Evolutionary conservation across 1,284 basidiomycete genomes (phyloP), one percentile per base, ranked within the genome.

Genomic region (Ustilago trichophora): DNA sequence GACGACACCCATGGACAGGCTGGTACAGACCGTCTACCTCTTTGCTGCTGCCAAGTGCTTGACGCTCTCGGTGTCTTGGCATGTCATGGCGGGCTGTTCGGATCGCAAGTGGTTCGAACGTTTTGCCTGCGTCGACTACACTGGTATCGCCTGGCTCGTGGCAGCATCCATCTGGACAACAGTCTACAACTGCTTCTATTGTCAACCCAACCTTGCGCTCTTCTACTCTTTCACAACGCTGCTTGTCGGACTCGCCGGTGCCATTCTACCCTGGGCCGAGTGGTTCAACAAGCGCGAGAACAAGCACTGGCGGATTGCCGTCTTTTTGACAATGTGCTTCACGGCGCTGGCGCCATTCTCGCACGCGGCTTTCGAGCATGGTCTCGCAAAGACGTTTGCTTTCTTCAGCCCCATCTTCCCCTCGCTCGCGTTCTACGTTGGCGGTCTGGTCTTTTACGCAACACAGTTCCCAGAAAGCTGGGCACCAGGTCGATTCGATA

Each of bases 141-240:
- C 77, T 1, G 79, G 79, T 36, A 80, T 80, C 12, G 74, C 78
- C 3, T 77, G 75, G 76, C 73, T 80, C 10, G 77, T 80, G 10
- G 76, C 80, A 8, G 80, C 80, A 6, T 75, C 73, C 5, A 72
- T 80, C 36, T 73, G 70, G 54, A 79, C 80, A 6, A 59, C 75
- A 0, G 73, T 81, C 9, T 81, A 80, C 72, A 80, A 80, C 49
- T 74, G 67, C 52, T 81, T 81, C 58, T 81, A 80, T 64, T 81
- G 80, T 52, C 80, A 81, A 48, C 78, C 80, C 26, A 72, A 76
- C 26, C 50, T 81, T 19, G 73, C 76, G 25, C 58, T 77, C 6
- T 50, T 74, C 40, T 81, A 81, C 58, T 68, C 70, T 15, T 38
- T 68, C 24, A 77, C 77, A 3, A 75, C 76, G 25, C 49, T 78